Base-by-base conservation (phyloP, 1,284 basidiomycete species). In the Pseudozyma flocculosa region DNA sequence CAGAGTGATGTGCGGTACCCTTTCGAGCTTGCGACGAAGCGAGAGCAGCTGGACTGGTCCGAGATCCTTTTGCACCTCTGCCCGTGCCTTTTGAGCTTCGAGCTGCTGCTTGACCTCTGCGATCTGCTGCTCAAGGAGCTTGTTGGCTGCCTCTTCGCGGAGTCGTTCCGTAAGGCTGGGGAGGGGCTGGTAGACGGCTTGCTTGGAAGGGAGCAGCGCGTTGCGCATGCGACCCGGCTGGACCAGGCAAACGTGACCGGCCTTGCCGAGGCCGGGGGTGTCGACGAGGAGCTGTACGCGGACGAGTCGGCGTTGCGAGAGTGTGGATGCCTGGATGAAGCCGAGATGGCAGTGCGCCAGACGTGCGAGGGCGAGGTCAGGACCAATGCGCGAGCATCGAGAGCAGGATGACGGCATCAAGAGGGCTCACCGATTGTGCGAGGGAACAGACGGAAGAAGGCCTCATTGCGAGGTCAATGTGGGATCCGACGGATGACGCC, bases 181-280 rank as follows among this genome's bases (percentile, higher is more conserved):
- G 5, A 64, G 47, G 22, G 61, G 61, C 40, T 50, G 41, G 45
- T 64, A 64, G 45, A 55, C 21, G 50, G 61, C 61, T 53, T 56
- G 52, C 14, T 38, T 11, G 1, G 17, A 2, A 17, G 61, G 61
- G 13, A 64, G 44, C 19, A 64, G 53, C 46, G 50, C 41, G 56
- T 64, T 64, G 40, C 61, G 61, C 61, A 64, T 64, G 22, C 56
- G 56, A 37, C 61, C 61, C 0, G 61, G 61, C 17, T 56, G 56
- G 43, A 64, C 61, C 30, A 64, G 61, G 11, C 59, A 56, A 19
- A 53, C 43, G 42, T 38, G 44, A 9, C 56, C 56, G 21, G 53
- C 56, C 14, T 30, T 23, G 23, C 61, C 61, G 43, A 64, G 56
- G 30, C 61, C 56, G 1, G 49, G 41, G 15, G 59, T 38, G n/a